phyloP scores from a whole-genome alignment of 116 monocot genomes.

The Trichopus zeylanicus region DNA sequence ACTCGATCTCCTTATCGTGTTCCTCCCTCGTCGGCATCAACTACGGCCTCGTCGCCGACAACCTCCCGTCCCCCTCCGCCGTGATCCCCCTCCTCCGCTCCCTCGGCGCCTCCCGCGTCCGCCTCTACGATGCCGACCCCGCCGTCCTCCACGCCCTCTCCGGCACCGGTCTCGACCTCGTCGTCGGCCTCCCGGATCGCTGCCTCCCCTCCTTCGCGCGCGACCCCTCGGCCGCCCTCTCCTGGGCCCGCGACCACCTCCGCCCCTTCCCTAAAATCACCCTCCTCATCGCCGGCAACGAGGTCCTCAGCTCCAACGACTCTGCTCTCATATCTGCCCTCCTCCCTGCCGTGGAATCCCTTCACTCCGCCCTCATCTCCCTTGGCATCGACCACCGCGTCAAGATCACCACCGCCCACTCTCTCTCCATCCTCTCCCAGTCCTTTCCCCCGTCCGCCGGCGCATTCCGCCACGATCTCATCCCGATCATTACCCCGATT shows the following conservation, averaged over 20 bases:
- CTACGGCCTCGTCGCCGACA: constrained; percentile 41
- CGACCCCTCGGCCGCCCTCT: constrained; percentile 14
- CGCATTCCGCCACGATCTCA: constrained; percentile 18
- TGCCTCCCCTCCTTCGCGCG: constrained; percentile 4
- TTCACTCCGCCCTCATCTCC: constrained; percentile 19
- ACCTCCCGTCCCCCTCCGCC: constrained; percentile 25
- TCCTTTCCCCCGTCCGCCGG: constrained; percentile 42
- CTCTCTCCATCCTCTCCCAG: constrained; percentile 25
- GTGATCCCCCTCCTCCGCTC: constrained; percentile 27
- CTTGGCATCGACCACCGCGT: constrained; percentile 15
- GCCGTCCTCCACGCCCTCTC: constrained; percentile 33
- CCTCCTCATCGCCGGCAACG: constrained; percentile 47
- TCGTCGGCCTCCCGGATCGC: constrained; percentile 28
- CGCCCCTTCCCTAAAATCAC: constrained; percentile 18
- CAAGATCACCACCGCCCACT: constrained; percentile 32
- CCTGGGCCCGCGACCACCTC: constrained; percentile 21
- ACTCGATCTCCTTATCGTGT: not conserved
- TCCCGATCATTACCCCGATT: constrained; percentile 16
- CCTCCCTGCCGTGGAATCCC: constrained; percentile 31
- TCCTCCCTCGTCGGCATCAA: constrained; percentile 30
- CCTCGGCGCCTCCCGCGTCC: constrained; percentile 16
- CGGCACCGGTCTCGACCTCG: constrained; percentile 25
- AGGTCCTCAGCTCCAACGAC: constrained; percentile 26
- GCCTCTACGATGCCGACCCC: constrained; percentile 44
- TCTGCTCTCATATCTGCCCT: constrained; percentile 13